Conservation (phyloP, 225 moss, liverwort and hornwort genomes). For the Pseudoscleropodium purum region DNA sequence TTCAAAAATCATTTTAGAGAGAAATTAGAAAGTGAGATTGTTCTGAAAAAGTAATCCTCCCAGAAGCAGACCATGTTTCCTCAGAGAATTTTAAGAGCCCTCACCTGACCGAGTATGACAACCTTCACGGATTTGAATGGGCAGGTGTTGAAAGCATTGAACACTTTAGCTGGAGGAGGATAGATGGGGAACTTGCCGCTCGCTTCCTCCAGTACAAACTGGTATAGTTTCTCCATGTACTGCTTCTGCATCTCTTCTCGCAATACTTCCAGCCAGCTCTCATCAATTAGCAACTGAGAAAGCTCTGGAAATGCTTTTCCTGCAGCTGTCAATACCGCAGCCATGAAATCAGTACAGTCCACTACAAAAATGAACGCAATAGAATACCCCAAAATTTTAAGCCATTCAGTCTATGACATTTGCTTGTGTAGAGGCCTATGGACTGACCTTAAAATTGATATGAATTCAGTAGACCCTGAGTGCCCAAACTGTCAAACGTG, state of each 20-base stretch:
- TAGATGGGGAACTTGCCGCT: slow-evolving; percentile 73
- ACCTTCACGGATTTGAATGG: slow-evolving; percentile 85
- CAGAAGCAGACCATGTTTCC: neutral
- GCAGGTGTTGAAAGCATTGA: slow-evolving; percentile 89
- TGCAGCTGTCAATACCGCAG: slow-evolving; percentile 20
- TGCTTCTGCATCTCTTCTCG: slow-evolving; percentile 52
- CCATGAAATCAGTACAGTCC: neutral
- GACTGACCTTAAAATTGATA: neutral
- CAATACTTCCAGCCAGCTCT: slow-evolving; percentile 72
- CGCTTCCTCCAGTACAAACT: slow-evolving; percentile 66
- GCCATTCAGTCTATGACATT: neutral
- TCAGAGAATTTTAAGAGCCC: neutral
- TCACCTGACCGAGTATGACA: slow-evolving; percentile 92
- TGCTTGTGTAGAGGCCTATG: neutral
- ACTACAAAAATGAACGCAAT: neutral
- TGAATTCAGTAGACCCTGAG: neutral
- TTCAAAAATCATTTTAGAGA: neutral
- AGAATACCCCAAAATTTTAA: neutral
- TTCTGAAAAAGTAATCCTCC: neutral
- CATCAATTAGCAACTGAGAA: slow-evolving; percentile 57
- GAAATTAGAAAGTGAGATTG: neutral
- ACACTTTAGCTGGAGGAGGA: slow-evolving; percentile 65
- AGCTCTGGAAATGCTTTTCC: slow-evolving; percentile 61
- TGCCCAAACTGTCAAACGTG: neutral
- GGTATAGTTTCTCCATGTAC: slow-evolving; percentile 56